phyloP scores from a whole-genome alignment of 768 basidiomycete species.

The Strobilomyces echinocephalus region DNA sequence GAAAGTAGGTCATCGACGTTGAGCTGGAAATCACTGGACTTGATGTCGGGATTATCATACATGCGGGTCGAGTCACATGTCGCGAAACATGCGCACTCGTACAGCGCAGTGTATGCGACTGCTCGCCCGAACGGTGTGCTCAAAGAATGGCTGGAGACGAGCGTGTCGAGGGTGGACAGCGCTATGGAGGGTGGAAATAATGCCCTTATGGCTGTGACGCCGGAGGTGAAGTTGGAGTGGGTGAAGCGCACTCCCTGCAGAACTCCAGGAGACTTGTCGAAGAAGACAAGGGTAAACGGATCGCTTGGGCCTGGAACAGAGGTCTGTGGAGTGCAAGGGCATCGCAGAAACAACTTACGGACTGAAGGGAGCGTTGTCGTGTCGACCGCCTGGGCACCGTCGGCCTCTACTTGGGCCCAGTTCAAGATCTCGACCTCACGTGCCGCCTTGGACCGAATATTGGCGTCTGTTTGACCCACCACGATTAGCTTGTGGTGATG shows the following conservation, averaged over 20 bases:
- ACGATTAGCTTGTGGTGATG: constrained; percentile 60
- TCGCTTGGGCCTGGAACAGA: constrained; percentile 38
- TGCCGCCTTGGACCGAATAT: constrained; percentile 43
- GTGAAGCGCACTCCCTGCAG: constrained; percentile 65
- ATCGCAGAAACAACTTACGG: constrained; percentile 39
- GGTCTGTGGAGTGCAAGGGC: not conserved
- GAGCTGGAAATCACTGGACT: constrained; percentile 8
- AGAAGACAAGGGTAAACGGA: constrained; percentile 67
- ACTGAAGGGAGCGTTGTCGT: constrained; percentile 43
- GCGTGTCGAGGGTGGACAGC: constrained; percentile 66
- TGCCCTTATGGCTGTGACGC: constrained; percentile 73
- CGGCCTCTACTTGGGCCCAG: constrained; percentile 69
- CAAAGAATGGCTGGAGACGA: constrained; percentile 71
- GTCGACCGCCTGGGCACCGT: constrained; percentile 48
- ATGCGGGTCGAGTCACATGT: constrained; percentile 55
- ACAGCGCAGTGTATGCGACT: constrained; percentile 73
- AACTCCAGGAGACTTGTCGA: constrained; percentile 45
- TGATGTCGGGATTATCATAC: constrained; percentile 33
- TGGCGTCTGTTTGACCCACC: constrained; percentile 56
- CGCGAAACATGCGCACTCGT: constrained; percentile 69
- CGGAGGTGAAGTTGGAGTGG: constrained; percentile 84
- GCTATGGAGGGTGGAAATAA: constrained; percentile 70
- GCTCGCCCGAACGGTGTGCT: constrained; percentile 76
- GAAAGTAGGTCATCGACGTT: constrained; percentile 48
- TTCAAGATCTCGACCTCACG: constrained; percentile 52